Evolutionary conservation across 2,329 filamentous ascomycete species (phyloP), one percentile per base, ranked within the genome.

Genomic region (Beauveria sp.): DNA sequence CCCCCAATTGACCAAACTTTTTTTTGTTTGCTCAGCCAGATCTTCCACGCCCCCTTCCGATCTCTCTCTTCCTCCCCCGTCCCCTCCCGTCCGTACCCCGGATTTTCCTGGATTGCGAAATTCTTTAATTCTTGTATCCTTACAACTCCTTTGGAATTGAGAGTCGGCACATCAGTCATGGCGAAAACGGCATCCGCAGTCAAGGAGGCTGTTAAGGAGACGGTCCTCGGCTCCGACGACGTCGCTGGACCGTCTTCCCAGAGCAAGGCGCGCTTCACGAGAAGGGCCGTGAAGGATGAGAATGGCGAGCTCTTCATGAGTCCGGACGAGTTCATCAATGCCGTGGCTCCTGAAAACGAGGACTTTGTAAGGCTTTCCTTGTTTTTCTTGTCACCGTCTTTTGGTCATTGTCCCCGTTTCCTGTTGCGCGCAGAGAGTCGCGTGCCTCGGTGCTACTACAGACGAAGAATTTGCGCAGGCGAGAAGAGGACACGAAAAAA

Each of bases 321-420:
- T 51, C 84, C 89, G 64, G 85, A 92, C n/a, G 85, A 96, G 72
- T 99, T 99, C 74, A 85, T 97, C 69, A 82, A 92, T 70, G 93
- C 93, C 30, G 86, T 99, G 77, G 92, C 91, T 67, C 94, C 94
- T 5, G 82, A 83, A 53, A 81, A 86, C 63, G 91, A 96, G 76
- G 92, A 97, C 78, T 97, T 94, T 77, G 93, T 97, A 79, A 85
- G 90, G 90, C 46, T n/a, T 24, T 6, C 34, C 46, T 47, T 34
- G 26, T 83, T 50, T 40, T 37, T 16, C 8, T 41, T 37, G 9
- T 20, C 22, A 41, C 14, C 8, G 2, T 16, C 30, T 34, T 18
- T 22, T 26, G 14, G 28, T 24, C 8, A 30, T 10, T 47, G 6
- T 26, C 14, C 40, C 20, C 34, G 55, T 58, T 58, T 58, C 22